Conservation (phyloP, 2,329 filamentous ascomycete species). For the Epichloe brachyelytri region DNA sequence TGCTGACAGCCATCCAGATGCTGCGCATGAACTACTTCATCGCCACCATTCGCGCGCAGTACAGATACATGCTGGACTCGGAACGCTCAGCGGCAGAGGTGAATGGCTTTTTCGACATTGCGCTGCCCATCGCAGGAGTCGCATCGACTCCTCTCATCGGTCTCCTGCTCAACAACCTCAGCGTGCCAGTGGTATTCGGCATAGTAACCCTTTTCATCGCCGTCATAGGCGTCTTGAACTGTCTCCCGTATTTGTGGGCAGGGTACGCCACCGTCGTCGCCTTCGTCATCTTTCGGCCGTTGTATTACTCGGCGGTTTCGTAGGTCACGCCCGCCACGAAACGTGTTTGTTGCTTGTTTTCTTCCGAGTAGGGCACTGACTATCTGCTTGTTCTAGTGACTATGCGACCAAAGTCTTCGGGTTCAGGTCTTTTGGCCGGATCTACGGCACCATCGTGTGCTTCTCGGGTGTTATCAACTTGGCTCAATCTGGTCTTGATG, state of each 20-base stretch:
- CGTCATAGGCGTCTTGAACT: conserved; percentile 46
- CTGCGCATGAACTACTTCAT: conserved; percentile 25
- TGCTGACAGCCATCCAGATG: conserved; percentile 44
- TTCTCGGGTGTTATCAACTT: conserved; percentile 61
- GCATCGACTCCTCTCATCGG: conserved; percentile 61
- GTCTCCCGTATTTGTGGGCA: conserved; percentile 47
- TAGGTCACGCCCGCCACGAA: conserved; percentile 15
- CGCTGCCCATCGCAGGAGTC: conserved; percentile 56
- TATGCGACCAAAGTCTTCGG: conserved; percentile 73
- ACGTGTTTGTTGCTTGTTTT: not conserved
- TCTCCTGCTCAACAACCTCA: conserved; percentile 51
- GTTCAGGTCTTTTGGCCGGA: conserved; percentile 67
- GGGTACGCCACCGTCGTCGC: conserved; percentile 54
- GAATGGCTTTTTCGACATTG: conserved; percentile 31
- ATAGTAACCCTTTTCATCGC: conserved; percentile 48
- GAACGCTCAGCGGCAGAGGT: conserved; percentile 23
- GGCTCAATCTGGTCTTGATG: conserved; percentile 55
- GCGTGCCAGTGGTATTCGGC: conserved; percentile 45
- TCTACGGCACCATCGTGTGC: conserved; percentile 66
- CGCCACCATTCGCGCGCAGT: conserved; percentile 57
- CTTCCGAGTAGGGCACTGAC: not conserved
- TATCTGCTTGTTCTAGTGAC: conserved; percentile 29
- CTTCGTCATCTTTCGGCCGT: conserved; percentile 59
- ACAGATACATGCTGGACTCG: conserved; percentile 51
- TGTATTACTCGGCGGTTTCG: conserved; percentile 68